phyloP scores from a whole-genome alignment of 106 monocot species.

The Acanthochlamys bracteata region DNA sequence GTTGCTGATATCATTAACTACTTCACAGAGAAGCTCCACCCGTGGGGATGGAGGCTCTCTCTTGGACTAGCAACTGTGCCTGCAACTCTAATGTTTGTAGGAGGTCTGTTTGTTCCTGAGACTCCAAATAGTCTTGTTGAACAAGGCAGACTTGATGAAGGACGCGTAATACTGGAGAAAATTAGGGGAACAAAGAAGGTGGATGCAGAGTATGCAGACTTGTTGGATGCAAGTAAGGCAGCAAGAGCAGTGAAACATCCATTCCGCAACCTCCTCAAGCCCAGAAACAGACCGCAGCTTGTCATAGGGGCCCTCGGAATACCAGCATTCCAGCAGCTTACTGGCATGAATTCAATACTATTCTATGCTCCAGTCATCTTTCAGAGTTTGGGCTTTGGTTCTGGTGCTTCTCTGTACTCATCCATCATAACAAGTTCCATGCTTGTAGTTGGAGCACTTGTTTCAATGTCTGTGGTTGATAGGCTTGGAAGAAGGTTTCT shows the following conservation, averaged over 20 bases:
- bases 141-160: slow-evolving; percentile 34
- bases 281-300: slow-evolving; percentile 35
- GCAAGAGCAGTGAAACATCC: slow-evolving; percentile 42
- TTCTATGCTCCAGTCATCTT: slow-evolving; percentile 52
- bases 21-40: slow-evolving; percentile 47
- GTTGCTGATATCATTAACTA: slow-evolving; percentile 58
- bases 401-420: slow-evolving; percentile 39
- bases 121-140: slow-evolving; percentile 55
- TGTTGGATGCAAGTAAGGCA: slow-evolving; percentile 39
- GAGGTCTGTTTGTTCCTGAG: slow-evolving; percentile 36
- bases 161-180: slow-evolving; percentile 22
- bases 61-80: slow-evolving; percentile 47
- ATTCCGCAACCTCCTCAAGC: slow-evolving; percentile 37
- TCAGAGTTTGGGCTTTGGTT: slow-evolving; percentile 48
- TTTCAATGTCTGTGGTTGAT: slow-evolving; percentile 33
- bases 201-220: slow-evolving; percentile 36
- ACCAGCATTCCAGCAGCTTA: slow-evolving; percentile 50
- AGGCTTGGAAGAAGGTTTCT: slow-evolving; percentile 39
- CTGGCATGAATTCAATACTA: slow-evolving; percentile 44
- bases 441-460: slow-evolving; percentile 33
- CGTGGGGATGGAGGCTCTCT: slow-evolving; percentile 72
- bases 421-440: slow-evolving; percentile 37
- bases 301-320: slow-evolving; percentile 44
- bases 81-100: slow-evolving; percentile 50
- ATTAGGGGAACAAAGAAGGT: slow-evolving; percentile 36